Percentiles rank a stretch among this genome's conserved stretches.
These are phyloP conservation scores for Oxytropis ochrocephala DNA, from an alignment of 306 rosid genomes.

Conservation along the genomic window DNA sequence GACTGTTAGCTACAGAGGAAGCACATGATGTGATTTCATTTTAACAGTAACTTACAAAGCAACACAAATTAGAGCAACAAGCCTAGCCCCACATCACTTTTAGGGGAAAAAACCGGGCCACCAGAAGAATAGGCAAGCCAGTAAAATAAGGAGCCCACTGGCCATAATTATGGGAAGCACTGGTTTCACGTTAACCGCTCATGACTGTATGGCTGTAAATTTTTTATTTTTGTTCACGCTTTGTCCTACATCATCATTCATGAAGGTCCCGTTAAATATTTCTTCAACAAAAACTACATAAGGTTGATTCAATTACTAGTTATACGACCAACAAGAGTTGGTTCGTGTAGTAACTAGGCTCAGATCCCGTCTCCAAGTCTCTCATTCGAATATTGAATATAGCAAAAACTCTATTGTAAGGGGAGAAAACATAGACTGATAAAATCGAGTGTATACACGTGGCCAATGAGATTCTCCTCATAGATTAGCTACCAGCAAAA, in stretches of 20 bases:
- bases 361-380: too few relatives aligned
- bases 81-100: slow-evolving; percentile 32
- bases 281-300: neutral
- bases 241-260: slow-evolving; percentile 27
- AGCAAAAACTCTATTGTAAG: too few relatives aligned
- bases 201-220: slow-evolving; percentile 19
- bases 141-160: slow-evolving; percentile 4
- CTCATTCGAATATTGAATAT: too few relatives aligned
- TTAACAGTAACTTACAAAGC: slow-evolving; percentile 1
- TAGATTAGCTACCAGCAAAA: too few relatives aligned
- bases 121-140: neutral
- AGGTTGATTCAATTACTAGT: too few relatives aligned
- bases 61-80: slow-evolving; percentile 19
- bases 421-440: too few relatives aligned
- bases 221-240: slow-evolving; percentile 18
- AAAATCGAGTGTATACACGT: too few relatives aligned
- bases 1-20: slow-evolving; percentile 2
- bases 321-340: too few relatives aligned
- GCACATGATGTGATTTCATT: slow-evolving; percentile 11
- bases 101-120: slow-evolving; percentile 9
- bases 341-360: too few relatives aligned
- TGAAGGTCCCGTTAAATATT: neutral
- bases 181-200: slow-evolving; percentile 27
- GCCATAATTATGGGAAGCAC: slow-evolving; percentile 41
- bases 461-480: too few relatives aligned